Conservation (phyloP, 495 filamentous ascomycete species). For the Hypoxylon crocopeplum region DNA sequence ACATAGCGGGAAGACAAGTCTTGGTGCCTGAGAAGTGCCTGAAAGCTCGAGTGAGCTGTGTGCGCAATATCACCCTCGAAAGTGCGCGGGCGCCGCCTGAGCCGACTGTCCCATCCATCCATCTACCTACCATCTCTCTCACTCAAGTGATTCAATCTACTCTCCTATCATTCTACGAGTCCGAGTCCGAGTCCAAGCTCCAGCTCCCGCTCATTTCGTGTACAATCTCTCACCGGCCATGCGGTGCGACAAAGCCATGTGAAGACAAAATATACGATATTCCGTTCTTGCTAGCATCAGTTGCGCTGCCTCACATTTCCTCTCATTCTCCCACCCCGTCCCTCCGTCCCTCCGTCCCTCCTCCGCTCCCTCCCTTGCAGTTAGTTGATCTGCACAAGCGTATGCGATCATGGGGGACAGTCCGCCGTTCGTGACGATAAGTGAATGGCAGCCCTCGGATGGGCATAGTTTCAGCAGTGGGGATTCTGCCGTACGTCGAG, state of each 20-base stretch:
- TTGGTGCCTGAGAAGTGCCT: not conserved
- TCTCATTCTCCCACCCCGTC: not conserved
- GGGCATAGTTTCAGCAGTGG: constrained; percentile 51
- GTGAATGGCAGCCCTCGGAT: constrained; percentile 50
- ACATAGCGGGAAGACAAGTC: not conserved
- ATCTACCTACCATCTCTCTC: constrained; percentile 13
- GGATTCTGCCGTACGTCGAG: constrained; percentile 54
- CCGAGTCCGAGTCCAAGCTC: not conserved
- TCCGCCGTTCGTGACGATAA: constrained; percentile 52
- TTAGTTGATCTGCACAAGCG: constrained; percentile 33
- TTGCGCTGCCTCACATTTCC: not conserved
- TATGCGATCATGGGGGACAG: constrained; percentile 43
- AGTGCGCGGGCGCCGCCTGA: not conserved
- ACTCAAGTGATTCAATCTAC: constrained; percentile 25
- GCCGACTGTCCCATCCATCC: constrained; percentile 9
- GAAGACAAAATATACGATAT: constrained; percentile 24
- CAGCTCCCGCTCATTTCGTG: constrained; percentile 1
- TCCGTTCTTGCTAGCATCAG: constrained; percentile 13
- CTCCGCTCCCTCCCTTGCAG: constrained; percentile 4
- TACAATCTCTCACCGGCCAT: constrained; percentile 20
- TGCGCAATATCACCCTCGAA: constrained; percentile 8
- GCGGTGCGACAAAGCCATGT: constrained; percentile 30
- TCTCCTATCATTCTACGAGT: not conserved
- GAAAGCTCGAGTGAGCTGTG: constrained; percentile 29
- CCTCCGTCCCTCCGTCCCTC: not conserved